Base-by-base conservation (phyloP, 352 stramenopile species). In the Phytophthora quininea region DNA sequence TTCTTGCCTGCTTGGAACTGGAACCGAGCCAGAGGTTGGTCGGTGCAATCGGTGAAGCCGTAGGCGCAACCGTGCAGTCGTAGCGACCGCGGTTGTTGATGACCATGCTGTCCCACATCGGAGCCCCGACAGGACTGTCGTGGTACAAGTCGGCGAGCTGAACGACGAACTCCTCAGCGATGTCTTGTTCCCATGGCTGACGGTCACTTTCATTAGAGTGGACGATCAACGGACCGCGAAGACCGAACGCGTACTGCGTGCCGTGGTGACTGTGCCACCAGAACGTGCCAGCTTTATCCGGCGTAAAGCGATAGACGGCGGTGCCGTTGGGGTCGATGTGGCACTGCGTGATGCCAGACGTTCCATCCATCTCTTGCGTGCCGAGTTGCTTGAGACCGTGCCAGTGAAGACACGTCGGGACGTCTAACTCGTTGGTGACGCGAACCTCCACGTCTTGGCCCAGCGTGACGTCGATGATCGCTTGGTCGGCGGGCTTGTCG, bases 61-160 rank as follows among this genome's bases (percentile, higher is more conserved):
- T 65, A 53, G 42, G 58, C 3, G 68, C 65, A 50, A 54, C 64
- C 2, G 56, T 57, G 72, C 72, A 83, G 56, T 77, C 71, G 62
- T 80, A 80, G 24, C 75, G 72, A 0, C 69, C 75, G 9, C 49
- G 69, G 47, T 79, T 71, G 55, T 83, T 83, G 57, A 80, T 79
- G 3, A 80, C 45, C 15, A 79, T 68, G 35, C 58, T 71, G 32
- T 83, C 69, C 67, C 68, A 76, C 40, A 80, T 76, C 3, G 27
- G 66, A 0, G 53, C 45, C 3, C 15, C n/a, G 27, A 43, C 15
- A 6, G 65, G 62, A 1, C 30, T 12, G 15, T 58, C 30, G 27
- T 83, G 75, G 49, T 83, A 83, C 33, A 62, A 50, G 52, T 83
- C 75, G 1, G 56, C 73, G 30, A 83, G 37, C 58, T 74, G 57